These are phyloP conservation scores for Eragrostis tef DNA, from an alignment of 202 grass and related monocot species.

Conservation along the genomic window DNA sequence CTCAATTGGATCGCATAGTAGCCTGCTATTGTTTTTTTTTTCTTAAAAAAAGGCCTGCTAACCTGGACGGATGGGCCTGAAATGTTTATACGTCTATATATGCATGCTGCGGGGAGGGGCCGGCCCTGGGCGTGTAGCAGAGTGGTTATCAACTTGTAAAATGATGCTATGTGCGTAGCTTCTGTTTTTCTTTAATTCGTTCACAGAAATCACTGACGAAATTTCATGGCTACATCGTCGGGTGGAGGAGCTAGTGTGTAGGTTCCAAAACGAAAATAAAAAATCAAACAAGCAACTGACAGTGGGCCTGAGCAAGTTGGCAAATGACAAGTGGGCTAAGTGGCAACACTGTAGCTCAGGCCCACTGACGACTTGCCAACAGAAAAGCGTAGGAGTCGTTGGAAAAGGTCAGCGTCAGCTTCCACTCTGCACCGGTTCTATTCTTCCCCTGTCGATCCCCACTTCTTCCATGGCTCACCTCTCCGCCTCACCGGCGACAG, in stretches of 20 bases:
- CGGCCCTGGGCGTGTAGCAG: background rate
- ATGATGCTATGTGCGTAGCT: background rate
- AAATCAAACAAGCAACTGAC: background rate
- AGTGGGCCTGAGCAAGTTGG: background rate
- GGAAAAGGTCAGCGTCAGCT: background rate
- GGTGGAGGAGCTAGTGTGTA: background rate
- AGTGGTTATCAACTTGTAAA: background rate
- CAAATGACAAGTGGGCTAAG: background rate
- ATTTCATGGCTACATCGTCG: background rate
- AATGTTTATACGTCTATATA: too few species aligned
- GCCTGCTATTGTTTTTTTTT: too few species aligned
- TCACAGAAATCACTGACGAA: background rate
- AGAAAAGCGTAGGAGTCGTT: background rate
- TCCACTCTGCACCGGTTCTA: background rate
- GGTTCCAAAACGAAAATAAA: background rate
- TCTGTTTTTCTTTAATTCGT: background rate
- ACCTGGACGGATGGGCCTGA: background rate
- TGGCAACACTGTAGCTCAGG: background rate
- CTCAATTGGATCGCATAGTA: too few species aligned
- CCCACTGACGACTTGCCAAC: background rate
- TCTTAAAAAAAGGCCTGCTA: too few species aligned
- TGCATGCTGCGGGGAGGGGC: too few species aligned
- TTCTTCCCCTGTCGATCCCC: background rate
- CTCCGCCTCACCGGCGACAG: slow-evolving; percentile 7
- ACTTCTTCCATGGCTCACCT: slow-evolving; percentile 43